Evolutionary conservation across 2,329 filamentous ascomycete species (phyloP).

Genomic region (Fusarium burgessii): DNA sequence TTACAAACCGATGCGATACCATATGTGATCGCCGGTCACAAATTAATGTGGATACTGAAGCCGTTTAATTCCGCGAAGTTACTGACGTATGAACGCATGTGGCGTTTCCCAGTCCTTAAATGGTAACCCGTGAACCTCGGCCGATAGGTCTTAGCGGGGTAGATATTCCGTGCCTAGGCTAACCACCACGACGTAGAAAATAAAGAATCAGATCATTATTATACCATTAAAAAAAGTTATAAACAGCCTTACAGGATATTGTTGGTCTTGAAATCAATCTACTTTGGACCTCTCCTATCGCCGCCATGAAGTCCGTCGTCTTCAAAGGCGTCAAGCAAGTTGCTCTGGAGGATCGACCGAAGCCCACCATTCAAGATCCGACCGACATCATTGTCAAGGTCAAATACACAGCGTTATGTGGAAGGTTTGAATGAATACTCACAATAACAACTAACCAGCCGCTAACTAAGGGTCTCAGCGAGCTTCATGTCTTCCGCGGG

Average conservation of each 20-base stretch:
- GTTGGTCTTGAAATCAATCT: no score
- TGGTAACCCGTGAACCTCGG: background rate
- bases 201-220: rapidly evolving
- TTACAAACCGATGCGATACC: no score
- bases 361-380: slow-evolving; percentile 4
- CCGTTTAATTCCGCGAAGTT: no score
- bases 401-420: slow-evolving; percentile 21
- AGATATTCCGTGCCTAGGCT: background rate
- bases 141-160: background rate
- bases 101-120: no score
- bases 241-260: rapidly evolving
- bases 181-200: background rate
- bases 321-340: slow-evolving; percentile 26
- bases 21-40: no score
- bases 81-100: no score
- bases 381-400: slow-evolving; percentile 29
- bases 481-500: slow-evolving; percentile 86
- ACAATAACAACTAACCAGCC: rapidly evolving
- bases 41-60: no score
- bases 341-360: slow-evolving; percentile 10
- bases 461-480: slow-evolving; percentile 47
- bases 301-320: slow-evolving; percentile 21
- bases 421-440: background rate
- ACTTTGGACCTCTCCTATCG: rapidly evolving
- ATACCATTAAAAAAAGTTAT: rapidly evolving